Percentiles rank a stretch among this genome's conserved stretches.
Evolutionary conservation across 1,284 basidiomycete genomes (phyloP).

Genomic region (Moesziomyces sp.): DNA sequence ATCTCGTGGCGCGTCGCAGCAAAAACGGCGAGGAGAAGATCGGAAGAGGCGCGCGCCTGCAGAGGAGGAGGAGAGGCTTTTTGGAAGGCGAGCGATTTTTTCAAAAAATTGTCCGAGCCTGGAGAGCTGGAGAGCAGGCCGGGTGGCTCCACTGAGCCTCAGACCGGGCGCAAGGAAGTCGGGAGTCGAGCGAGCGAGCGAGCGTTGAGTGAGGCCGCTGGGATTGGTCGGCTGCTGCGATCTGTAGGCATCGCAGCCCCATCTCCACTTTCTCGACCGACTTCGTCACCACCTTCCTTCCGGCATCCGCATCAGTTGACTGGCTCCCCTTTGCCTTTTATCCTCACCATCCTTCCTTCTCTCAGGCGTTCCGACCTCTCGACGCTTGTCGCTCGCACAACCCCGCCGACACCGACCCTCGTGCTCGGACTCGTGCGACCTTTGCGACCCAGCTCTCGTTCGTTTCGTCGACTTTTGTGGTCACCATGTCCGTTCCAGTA

Average conservation of each 20-base stretch:
- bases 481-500: constrained; percentile 33
- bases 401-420: no score
- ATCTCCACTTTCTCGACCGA: constrained; percentile 24
- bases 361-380: neutral
- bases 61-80: no score
- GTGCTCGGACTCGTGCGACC: neutral
- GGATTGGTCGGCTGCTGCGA: neutral
- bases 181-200: constrained; percentile 1
- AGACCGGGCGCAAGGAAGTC: constrained; percentile 19
- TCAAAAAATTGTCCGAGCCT: constrained; percentile 6
- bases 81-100: neutral
- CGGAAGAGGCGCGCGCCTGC: neutral
- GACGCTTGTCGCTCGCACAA: neutral
- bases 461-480: neutral
- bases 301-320: constrained; percentile 2
- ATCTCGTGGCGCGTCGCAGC: constrained; percentile 33
- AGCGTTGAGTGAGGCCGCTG: neutral
- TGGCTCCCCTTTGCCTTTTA: neutral
- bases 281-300: constrained; percentile 6
- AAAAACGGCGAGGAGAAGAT: neutral
- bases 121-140: neutral
- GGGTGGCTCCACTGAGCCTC: no score
- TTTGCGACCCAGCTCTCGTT: neutral
- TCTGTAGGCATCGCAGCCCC: neutral
- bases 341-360: neutral